Evolutionary conservation across 2,329 filamentous ascomycete species (phyloP).

Genomic region (Diaporthe citriasiana): DNA sequence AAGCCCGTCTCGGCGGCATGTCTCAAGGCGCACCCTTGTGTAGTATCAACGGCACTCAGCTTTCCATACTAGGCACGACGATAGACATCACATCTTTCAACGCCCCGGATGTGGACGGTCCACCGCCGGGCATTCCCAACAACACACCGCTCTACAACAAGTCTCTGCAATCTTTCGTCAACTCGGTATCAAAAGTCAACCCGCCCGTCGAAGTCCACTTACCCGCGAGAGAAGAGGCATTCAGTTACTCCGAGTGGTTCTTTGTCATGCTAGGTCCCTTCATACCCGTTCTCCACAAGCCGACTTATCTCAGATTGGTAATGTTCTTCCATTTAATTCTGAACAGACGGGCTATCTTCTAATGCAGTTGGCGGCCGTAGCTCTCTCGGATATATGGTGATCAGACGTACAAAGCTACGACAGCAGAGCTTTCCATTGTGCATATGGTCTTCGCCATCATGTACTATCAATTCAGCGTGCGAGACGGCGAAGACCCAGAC

Average conservation of each 20-base stretch:
- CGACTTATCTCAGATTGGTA: conserved; percentile 78
- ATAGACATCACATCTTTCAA: conserved; percentile 84
- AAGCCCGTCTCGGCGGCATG: conserved; percentile 77
- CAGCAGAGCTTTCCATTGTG: conserved; percentile 77
- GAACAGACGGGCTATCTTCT: conserved; percentile 19
- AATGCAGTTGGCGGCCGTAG: conserved; percentile 53
- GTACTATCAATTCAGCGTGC: conserved; percentile 81
- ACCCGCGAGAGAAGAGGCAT: conserved; percentile 74
- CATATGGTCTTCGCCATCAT: conserved; percentile 87
- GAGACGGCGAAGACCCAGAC: conserved; percentile 72
- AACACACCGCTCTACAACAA: conserved; percentile 73
- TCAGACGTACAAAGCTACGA: conserved; percentile 70
- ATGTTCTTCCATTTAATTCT: conserved; percentile 47
- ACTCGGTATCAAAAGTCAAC: conserved; percentile 74
- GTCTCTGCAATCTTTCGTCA: conserved; percentile 78
- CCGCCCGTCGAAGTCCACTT: conserved; percentile 70
- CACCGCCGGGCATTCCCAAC: conserved; percentile 56
- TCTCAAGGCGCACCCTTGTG: conserved; percentile 76
- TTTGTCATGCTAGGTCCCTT: conserved; percentile 81
- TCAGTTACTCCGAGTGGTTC: conserved; percentile 81
- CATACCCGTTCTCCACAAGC: conserved; percentile 82
- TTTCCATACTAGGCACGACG: conserved; percentile 84
- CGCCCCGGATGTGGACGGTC: conserved; percentile 76
- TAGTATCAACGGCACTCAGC: conserved; percentile 80
- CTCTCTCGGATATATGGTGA: conserved; percentile 79